Evolutionary conservation across 441 rosid genomes (phyloP).

Genomic region (Syzygium syzygioides): DNA sequence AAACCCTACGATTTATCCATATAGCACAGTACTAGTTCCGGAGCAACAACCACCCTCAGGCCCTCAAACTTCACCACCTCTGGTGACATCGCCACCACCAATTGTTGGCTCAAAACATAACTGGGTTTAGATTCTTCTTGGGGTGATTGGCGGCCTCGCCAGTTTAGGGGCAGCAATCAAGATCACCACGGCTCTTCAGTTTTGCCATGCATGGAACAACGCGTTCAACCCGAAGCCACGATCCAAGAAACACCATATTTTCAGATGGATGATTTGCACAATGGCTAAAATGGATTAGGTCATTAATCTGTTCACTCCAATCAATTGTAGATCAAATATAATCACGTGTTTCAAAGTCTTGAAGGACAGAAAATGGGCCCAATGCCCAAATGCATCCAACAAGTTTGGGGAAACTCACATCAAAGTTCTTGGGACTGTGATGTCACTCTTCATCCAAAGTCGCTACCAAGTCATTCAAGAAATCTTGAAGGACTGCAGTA

Average conservation of each 20-base stretch:
- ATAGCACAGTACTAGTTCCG: constrained; percentile 55
- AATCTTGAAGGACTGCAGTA: background rate
- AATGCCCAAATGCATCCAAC: background rate
- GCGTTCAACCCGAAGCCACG: background rate
- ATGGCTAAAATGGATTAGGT: background rate
- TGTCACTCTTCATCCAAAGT: background rate
- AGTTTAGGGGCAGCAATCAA: background rate
- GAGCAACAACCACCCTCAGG: constrained; percentile 29
- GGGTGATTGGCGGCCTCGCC: background rate
- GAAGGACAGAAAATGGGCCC: background rate
- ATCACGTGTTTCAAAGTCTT: background rate
- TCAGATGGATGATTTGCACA: background rate
- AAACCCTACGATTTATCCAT: constrained; percentile 22
- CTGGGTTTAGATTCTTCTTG: background rate
- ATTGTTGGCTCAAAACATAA: background rate
- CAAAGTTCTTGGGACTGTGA: background rate
- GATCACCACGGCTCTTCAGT: background rate
- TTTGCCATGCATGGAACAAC: background rate
- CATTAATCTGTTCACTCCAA: background rate
- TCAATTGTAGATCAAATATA: background rate
- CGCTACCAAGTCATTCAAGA: background rate
- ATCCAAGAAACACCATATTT: background rate
- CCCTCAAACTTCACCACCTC: constrained; percentile 18
- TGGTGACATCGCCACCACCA: constrained; percentile 19
- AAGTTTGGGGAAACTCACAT: background rate